Percentiles rank a stretch among this genome's conserved stretches.
Conservation (phyloP, 1,139 yeast genomes). For the Debaryomyces subglobosus region DNA sequence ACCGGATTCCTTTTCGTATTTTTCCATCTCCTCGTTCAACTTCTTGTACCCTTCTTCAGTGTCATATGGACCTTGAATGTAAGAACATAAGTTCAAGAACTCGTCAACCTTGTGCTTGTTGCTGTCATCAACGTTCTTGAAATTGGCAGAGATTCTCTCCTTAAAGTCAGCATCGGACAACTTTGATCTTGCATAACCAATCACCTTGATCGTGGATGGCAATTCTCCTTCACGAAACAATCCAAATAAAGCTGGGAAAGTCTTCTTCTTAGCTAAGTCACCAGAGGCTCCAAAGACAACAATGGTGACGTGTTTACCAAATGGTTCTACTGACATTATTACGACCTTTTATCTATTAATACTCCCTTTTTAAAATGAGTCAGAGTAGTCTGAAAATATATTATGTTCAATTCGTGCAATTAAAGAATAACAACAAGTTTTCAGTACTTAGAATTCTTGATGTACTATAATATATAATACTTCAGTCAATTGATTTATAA, state of each 20-base stretch:
- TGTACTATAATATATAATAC: neutral
- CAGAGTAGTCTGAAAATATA: neutral
- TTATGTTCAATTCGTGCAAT: neutral
- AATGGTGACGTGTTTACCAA: constrained; percentile 68
- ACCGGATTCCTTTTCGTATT: constrained; percentile 54
- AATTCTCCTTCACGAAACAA: constrained; percentile 75
- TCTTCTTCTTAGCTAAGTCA: constrained; percentile 95
- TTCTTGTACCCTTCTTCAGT: constrained; percentile 67
- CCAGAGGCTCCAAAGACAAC: constrained; percentile 94
- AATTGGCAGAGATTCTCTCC: constrained; percentile 62
- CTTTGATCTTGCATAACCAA: constrained; percentile 91
- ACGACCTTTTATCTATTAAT: neutral
- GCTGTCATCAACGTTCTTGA: constrained; percentile 58
- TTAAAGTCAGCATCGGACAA: constrained; percentile 68
- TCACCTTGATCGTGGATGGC: constrained; percentile 68
- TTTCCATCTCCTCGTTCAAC: constrained; percentile 57
- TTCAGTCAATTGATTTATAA: constrained; percentile 1
- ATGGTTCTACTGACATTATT: constrained; percentile 27
- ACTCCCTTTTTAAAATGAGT: neutral
- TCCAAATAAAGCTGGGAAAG: constrained; percentile 82
- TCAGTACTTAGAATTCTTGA: neutral
- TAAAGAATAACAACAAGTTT: neutral
- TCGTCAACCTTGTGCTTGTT: constrained; percentile 54
- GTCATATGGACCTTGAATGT: constrained; percentile 82
- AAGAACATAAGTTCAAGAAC: constrained; percentile 66